Evolutionary conservation across 2,329 filamentous ascomycete species (phyloP).

Genomic region (Uncinocarpus reesii): DNA sequence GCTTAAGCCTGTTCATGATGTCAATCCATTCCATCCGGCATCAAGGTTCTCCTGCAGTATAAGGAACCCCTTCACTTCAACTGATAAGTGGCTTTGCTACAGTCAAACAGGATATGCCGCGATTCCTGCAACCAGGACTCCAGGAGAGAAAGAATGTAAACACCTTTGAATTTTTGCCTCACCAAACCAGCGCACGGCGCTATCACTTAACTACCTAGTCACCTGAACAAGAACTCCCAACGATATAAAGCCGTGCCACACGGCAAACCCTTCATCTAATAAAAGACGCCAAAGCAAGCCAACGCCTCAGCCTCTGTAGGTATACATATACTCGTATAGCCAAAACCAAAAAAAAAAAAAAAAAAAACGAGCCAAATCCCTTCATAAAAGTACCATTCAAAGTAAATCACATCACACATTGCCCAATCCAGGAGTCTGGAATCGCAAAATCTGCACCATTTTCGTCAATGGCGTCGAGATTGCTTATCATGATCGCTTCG

Average conservation of each 20-base stretch:
- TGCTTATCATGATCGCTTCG: conserved; percentile 15
- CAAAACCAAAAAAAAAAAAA: background rate
- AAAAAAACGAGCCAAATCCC: too few species aligned
- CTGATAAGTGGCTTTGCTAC: too few species aligned
- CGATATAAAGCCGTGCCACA: background rate
- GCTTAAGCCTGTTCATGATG: too few species aligned
- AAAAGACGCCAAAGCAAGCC: background rate
- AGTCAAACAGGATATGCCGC: too few species aligned
- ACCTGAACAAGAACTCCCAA: too few species aligned
- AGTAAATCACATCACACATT: conserved; percentile 13
- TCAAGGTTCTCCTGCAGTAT: too few species aligned
- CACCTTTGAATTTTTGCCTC: background rate
- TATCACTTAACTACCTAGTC: too few species aligned
- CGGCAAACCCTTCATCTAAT: background rate
- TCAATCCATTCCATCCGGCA: too few species aligned
- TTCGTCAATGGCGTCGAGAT: conserved; percentile 8
- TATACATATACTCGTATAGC: background rate
- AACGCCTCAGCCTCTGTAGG: background rate
- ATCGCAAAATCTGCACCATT: conserved; percentile 20
- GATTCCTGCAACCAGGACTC: too few species aligned
- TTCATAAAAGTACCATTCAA: too few species aligned
- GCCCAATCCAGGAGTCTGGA: conserved; percentile 24
- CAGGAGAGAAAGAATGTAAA: background rate
- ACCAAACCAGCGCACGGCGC: too few species aligned
- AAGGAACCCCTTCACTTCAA: too few species aligned